Conservation (phyloP, 179 eudicot species). For the Beta lomatogona region DNA sequence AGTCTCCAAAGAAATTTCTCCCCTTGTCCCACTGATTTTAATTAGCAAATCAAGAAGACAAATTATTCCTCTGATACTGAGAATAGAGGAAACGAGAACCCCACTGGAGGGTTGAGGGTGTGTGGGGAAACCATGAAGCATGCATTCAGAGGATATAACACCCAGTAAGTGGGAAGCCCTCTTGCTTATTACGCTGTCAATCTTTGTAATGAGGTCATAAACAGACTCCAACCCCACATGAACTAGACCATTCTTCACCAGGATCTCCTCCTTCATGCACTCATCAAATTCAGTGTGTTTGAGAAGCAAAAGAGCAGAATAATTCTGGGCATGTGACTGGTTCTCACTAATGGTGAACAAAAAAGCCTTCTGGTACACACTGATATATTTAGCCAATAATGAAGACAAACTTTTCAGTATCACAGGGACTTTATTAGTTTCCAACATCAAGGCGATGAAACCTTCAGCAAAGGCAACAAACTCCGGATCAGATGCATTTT, state of each 20-base stretch:
- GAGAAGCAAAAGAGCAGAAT: constrained; percentile 64
- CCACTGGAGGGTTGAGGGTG: constrained; percentile 57
- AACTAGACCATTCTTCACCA: constrained; percentile 46
- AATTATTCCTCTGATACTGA: constrained; percentile 64
- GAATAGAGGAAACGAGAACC: constrained; percentile 65
- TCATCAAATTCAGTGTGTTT: constrained; percentile 69
- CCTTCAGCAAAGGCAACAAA: constrained; percentile 60
- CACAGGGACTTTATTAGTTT: constrained; percentile 45
- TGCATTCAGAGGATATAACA: constrained; percentile 60
- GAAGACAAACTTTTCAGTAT: constrained; percentile 57
- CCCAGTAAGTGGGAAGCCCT: constrained; percentile 55
- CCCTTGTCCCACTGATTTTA: constrained; percentile 42
- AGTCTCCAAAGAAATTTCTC: constrained; percentile 42
- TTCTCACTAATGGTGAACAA: constrained; percentile 42
- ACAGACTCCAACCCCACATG: constrained; percentile 54
- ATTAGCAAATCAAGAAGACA: constrained; percentile 58
- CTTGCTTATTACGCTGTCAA: constrained; percentile 51
- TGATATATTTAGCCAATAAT: constrained; percentile 54
- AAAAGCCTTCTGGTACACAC: constrained; percentile 66
- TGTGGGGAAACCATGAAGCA: constrained; percentile 92
- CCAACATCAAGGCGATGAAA: constrained; percentile 45
- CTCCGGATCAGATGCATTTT: constrained; percentile 50
- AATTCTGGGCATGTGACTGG: constrained; percentile 32
- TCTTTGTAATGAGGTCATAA: constrained; percentile 51
- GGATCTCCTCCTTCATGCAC: constrained; percentile 52